phyloP scores from a whole-genome alignment of 176 grass and related monocot species.

The Eleusine indica region DNA sequence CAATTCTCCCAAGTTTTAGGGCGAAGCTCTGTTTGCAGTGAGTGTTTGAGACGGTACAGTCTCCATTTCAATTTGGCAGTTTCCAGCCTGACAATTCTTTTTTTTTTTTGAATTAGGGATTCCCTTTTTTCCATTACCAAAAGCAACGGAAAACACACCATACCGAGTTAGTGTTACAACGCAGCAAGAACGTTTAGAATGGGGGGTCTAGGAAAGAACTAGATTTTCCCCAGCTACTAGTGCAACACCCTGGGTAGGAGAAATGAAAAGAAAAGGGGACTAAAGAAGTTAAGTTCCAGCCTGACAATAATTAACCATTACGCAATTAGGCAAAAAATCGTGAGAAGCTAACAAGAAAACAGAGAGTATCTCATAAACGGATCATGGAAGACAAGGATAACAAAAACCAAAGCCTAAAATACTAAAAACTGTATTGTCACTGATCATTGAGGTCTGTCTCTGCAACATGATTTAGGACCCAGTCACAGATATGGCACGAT shows the following conservation, averaged over 20 bases:
- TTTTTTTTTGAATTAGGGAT: too few species aligned
- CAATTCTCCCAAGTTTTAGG: background rate
- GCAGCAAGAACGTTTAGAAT: too few species aligned
- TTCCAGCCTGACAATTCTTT: background rate
- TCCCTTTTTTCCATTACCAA: too few species aligned
- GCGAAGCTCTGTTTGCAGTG: background rate
- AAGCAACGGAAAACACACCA: too few species aligned
- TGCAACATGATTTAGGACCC: background rate
- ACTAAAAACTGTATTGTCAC: background rate
- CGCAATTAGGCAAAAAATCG: background rate
- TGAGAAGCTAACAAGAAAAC: background rate
- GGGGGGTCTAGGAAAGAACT: too few species aligned
- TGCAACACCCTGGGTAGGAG: too few species aligned
- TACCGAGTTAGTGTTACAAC: too few species aligned
- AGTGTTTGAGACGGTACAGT: background rate
- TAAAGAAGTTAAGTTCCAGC: too few species aligned
- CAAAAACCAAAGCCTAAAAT: background rate
- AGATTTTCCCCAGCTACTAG: too few species aligned
- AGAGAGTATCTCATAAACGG: background rate
- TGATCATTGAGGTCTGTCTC: background rate
- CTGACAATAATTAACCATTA: background rate
- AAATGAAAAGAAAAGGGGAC: too few species aligned
- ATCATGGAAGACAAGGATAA: background rate
- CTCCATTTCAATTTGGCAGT: background rate
- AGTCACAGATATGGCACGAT: background rate